phyloP scores from a whole-genome alignment of 116 monocot genomes.

The Posidonia oceanica region DNA sequence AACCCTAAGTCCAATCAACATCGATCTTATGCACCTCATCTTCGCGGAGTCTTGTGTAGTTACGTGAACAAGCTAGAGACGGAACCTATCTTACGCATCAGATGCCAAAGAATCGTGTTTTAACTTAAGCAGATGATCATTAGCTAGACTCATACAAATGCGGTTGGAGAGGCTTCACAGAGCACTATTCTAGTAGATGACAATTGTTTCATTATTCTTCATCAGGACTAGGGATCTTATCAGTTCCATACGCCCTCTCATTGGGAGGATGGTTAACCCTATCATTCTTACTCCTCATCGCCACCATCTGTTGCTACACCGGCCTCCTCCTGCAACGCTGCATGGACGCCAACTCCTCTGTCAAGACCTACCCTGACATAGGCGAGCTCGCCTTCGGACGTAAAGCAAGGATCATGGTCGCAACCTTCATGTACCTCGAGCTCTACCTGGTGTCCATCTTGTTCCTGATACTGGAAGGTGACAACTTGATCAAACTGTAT shows the following conservation, averaged over 20 bases:
- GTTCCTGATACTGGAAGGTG: conserved; percentile 78
- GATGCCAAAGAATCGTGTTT: too few species aligned
- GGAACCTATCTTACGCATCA: not conserved
- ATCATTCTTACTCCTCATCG: conserved; percentile 27
- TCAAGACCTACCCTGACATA: conserved; percentile 76
- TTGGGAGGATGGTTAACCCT: conserved; percentile 79
- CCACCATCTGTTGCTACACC: conserved; percentile 58
- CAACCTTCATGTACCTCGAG: conserved; percentile 72
- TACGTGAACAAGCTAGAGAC: not conserved
- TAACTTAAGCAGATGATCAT: too few species aligned
- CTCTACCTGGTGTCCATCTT: conserved; percentile 56
- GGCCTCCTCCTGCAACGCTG: conserved; percentile 65
- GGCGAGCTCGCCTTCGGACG: conserved; percentile 72
- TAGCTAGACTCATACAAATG: too few species aligned
- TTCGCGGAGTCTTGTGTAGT: too few species aligned
- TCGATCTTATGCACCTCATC: too few species aligned
- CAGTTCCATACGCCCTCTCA: conserved; percentile 73
- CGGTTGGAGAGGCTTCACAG: too few species aligned
- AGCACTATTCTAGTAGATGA: too few species aligned
- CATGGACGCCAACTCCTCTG: conserved; percentile 40
- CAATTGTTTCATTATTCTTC: too few species aligned
- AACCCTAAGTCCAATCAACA: too few species aligned
- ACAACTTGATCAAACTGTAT: conserved; percentile 72
- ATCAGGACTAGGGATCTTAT: conserved; percentile 70
- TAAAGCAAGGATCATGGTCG: conserved; percentile 36